These are phyloP conservation scores for Dispira parvispora DNA, from an alignment of 192 early-diverging fungal species.

Conservation along the genomic window DNA sequence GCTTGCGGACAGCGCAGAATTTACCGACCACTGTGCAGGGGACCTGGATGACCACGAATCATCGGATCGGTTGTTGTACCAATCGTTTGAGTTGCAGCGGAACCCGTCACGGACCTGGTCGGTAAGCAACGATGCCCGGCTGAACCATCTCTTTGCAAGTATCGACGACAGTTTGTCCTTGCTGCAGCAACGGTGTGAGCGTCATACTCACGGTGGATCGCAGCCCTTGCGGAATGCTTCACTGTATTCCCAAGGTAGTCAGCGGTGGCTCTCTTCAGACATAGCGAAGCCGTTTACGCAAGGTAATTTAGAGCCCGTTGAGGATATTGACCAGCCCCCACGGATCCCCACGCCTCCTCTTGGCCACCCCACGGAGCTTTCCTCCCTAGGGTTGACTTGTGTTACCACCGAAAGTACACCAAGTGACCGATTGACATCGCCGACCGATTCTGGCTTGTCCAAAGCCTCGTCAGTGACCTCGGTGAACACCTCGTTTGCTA, in stretches of 20 bases:
- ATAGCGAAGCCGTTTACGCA: neutral
- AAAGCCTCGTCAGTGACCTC: no score
- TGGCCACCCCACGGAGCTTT: no score
- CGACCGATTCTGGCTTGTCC: no score
- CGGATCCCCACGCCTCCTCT: neutral
- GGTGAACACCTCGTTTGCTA: no score
- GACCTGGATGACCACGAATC: neutral
- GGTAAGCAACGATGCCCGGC: neutral
- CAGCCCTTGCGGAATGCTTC: neutral
- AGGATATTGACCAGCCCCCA: neutral
- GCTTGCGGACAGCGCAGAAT: neutral
- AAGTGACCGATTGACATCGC: no score
- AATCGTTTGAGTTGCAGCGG: neutral
- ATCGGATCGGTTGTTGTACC: conserved; percentile 6
- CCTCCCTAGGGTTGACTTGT: no score
- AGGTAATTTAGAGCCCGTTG: neutral
- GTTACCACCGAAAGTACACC: no score
- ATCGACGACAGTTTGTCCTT: conserved; percentile 1
- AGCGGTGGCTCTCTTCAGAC: neutral
- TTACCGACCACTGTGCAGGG: neutral
- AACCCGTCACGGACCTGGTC: neutral
- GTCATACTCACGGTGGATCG: neutral
- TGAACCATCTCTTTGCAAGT: neutral
- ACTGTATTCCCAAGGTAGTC: neutral
- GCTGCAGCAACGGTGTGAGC: neutral